Evolutionary conservation across 2,329 filamentous ascomycete species (phyloP).

Genomic region (Fusarium anguioides): DNA sequence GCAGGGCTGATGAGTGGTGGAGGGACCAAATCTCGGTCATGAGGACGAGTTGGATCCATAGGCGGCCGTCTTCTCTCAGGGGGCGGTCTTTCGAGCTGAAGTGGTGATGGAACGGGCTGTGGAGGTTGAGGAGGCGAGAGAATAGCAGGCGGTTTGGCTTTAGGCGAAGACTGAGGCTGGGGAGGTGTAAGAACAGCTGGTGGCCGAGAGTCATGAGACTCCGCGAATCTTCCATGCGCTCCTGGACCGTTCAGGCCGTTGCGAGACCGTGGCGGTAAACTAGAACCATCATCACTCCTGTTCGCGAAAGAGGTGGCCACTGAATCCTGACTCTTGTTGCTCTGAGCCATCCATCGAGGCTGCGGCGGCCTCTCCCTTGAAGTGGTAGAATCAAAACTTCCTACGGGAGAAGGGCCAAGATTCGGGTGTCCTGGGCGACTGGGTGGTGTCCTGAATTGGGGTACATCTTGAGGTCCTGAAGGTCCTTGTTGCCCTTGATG

Average conservation of each 20-base stretch:
- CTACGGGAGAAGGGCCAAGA: slow-evolving; percentile 59
- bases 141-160: slow-evolving; percentile 37
- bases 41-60: slow-evolving; percentile 69
- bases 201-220: slow-evolving; percentile 40
- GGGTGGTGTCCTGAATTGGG: slow-evolving; percentile 46
- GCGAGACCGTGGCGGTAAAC: slow-evolving; percentile 64
- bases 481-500: slow-evolving; percentile 20
- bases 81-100: slow-evolving; percentile 57
- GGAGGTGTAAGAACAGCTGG: slow-evolving; percentile 36
- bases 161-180: slow-evolving; percentile 42
- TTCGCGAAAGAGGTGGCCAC: slow-evolving; percentile 59
- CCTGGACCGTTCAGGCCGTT: slow-evolving; percentile 59
- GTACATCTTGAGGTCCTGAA: slow-evolving; percentile 39
- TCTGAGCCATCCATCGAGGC: slow-evolving; percentile 60
- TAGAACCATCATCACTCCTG: slow-evolving; percentile 63
- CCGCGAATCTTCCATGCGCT: slow-evolving; percentile 54
- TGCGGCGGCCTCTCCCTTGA: slow-evolving; percentile 55
- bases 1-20: slow-evolving; percentile 67
- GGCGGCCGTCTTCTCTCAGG: slow-evolving; percentile 74
- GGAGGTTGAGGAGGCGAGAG: slow-evolving; percentile 40
- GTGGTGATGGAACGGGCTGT: slow-evolving; percentile 40
- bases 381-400: slow-evolving; percentile 62
- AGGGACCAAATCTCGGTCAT: slow-evolving; percentile 67
- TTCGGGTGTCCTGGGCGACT: slow-evolving; percentile 53
- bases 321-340: slow-evolving; percentile 69